A percentile compares a stretch with the other conserved stretches of the same genome.
Evolutionary conservation across 768 basidiomycete genomes (phyloP).

Genomic region (Xerocomellus amylosporus): DNA sequence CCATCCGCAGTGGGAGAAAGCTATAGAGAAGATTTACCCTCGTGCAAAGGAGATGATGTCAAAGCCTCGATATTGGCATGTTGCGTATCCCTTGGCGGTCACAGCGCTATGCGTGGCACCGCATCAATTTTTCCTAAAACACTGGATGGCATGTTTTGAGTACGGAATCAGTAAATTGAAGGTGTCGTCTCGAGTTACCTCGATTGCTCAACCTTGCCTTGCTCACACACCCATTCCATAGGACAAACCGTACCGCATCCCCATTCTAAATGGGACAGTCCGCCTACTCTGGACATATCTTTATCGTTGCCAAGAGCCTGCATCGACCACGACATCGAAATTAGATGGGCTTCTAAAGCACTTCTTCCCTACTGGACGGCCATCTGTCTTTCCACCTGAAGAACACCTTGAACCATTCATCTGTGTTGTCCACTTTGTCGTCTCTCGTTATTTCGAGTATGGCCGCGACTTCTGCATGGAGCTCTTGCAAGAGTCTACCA

Average conservation of each 20-base stretch:
- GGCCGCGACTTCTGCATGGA: constrained; percentile 81
- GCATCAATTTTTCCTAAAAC: constrained; percentile 75
- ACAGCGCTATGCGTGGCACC: constrained; percentile 86
- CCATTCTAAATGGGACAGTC: constrained; percentile 77
- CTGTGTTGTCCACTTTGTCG: constrained; percentile 77
- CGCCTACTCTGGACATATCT: constrained; percentile 92
- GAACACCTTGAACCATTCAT: constrained; percentile 75
- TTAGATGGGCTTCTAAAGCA: constrained; percentile 71
- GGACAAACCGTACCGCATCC: constrained; percentile 73
- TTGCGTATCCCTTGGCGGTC: constrained; percentile 81
- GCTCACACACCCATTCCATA: constrained; percentile 28
- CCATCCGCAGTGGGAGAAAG: constrained; percentile 91
- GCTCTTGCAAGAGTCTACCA: constrained; percentile 67
- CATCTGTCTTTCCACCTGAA: constrained; percentile 61
- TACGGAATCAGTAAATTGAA: constrained; percentile 73
- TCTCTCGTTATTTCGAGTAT: constrained; percentile 81
- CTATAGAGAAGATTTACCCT: constrained; percentile 79
- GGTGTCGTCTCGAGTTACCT: constrained; percentile 41
- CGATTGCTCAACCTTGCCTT: neutral
- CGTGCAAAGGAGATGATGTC: constrained; percentile 81
- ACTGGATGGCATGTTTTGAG: constrained; percentile 79
- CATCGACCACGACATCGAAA: constrained; percentile 76
- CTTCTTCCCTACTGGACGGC: constrained; percentile 74
- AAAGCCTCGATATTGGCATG: constrained; percentile 88
- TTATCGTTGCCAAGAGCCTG: constrained; percentile 86